These are phyloP conservation scores for Suillus subaureus DNA, from an alignment of 768 basidiomycete species.

Conservation along the genomic window DNA sequence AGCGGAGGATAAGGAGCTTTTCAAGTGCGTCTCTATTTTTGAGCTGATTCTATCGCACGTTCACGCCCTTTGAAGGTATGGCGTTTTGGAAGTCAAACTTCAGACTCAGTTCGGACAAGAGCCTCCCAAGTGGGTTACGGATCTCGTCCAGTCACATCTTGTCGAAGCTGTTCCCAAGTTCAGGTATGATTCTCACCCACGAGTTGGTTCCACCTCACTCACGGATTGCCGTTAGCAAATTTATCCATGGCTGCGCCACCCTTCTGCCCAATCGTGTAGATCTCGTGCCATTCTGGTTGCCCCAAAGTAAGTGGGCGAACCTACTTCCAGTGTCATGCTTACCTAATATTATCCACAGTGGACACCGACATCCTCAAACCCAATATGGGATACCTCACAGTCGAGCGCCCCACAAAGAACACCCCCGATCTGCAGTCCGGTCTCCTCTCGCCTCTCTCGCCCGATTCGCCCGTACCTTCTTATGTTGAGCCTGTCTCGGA, in stretches of 20 bases:
- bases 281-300: constrained; percentile 97
- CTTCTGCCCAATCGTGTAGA: constrained; percentile 91
- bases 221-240: constrained; percentile 58
- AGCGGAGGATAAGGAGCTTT: constrained; percentile 84
- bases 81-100: constrained; percentile 95
- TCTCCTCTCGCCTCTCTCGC: constrained; percentile 31
- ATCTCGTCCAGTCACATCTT: constrained; percentile 92
- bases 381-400: constrained; percentile 74
- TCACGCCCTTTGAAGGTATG: constrained; percentile 54
- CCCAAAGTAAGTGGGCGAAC: constrained; percentile 67
- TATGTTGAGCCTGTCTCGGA: constrained; percentile 95
- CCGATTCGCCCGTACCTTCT: constrained; percentile 27
- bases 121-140: constrained; percentile 94
- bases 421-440: constrained; percentile 46
- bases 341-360: constrained; percentile 51
- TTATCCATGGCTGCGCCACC: constrained; percentile 96
- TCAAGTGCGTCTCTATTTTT: constrained; percentile 59
- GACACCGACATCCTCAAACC: constrained; percentile 95
- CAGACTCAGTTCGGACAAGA: constrained; percentile 96
- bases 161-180: constrained; percentile 99
- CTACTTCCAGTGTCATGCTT: not conserved
- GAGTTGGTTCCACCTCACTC: not conserved
- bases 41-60: not conserved
- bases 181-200: constrained; percentile 49
- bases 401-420: constrained; percentile 74